Conservation (phyloP, 2,329 filamentous ascomycete genomes). For the Alternaria angustiovoidea region DNA sequence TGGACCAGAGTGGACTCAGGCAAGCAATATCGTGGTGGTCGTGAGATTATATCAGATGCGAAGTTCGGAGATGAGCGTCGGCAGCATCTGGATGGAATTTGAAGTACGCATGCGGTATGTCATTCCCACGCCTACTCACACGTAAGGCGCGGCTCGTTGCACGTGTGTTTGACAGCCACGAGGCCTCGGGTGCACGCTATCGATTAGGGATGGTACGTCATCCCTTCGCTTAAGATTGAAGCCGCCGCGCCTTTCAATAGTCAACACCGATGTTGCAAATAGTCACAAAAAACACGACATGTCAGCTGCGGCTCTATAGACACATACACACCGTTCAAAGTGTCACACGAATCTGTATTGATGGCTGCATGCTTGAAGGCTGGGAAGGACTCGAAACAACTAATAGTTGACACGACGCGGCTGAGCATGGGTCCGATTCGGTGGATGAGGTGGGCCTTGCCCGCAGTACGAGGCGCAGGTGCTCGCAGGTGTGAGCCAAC, state of each 20-base stretch:
- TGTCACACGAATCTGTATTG: background rate
- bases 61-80: background rate
- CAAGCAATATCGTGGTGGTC: conserved; percentile 2
- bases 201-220: conserved; percentile 19
- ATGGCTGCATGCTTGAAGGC: background rate
- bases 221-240: conserved; percentile 12
- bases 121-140: background rate
- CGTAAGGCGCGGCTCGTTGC: conserved; percentile 7
- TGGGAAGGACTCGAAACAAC: conserved; percentile 5
- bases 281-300: background rate
- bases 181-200: conserved; percentile 11
- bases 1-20: conserved; percentile 3
- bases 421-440: conserved; percentile 16
- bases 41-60: conserved; percentile 23
- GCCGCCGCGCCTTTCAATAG: background rate
- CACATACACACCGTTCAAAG: background rate
- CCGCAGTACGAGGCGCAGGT: conserved; percentile 25
- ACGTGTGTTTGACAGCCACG: conserved; percentile 6
- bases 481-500: conserved; percentile 7
- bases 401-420: conserved; percentile 8
- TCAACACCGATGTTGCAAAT: background rate
- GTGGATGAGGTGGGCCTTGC: conserved; percentile 16
- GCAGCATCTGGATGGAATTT: background rate
- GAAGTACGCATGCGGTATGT: background rate
- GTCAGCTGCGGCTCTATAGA: background rate